Evolutionary conservation across 2,329 filamentous ascomycete genomes (phyloP), one percentile per base, ranked within the genome.

Genomic region (Daldinia sp.): DNA sequence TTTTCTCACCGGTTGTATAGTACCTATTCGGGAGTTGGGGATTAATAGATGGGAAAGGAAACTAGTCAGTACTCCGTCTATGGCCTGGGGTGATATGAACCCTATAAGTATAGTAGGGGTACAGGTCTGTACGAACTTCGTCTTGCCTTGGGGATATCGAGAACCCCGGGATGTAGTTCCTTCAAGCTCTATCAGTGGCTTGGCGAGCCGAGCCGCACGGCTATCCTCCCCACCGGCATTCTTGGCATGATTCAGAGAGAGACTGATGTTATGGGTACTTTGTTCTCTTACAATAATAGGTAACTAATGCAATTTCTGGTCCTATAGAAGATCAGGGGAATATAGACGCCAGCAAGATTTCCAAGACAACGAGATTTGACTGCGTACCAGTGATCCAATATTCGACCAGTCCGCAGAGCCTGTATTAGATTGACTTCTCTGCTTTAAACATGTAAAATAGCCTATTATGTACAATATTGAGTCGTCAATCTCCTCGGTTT

Each of bases 161-260:
- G 35, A 13, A n/a, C 18, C 42, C 18, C 41, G 26, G 23, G 20
- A 56, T 68, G 68, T 68, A 65, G 65, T 70, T 60, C 65, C 55
- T 70, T 68, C 68, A 68, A 64, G 68, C 65, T 70, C 61, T 54
- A 28, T 53, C 30, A 5, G 55, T 9, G 33, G 44, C 63, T 69
- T 67, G 67, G 67, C 63, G 20, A 55, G 50, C 63, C 33, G 67
- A 69, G 67, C 67, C 67, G 67, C 67, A 67, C 55, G 15, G n/a
- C 23, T 56, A n/a, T 28, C 15, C 23, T 56, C 53, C 51, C 51
- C 51, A 26, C 51, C n/a, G 15, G 30, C 30, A n/a, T 23, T 54
- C 67, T 69, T 69, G 67, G 67, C 67, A 53, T 20, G 12, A n/a
- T 39, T 39, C 10, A 12, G 4, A 23, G 30, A 37, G 4, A 23